Percentiles rank a stretch among this genome's conserved stretches.
Evolutionary conservation across 352 stramenopile species (phyloP).

Genomic region (Phytophthora parvispora): DNA sequence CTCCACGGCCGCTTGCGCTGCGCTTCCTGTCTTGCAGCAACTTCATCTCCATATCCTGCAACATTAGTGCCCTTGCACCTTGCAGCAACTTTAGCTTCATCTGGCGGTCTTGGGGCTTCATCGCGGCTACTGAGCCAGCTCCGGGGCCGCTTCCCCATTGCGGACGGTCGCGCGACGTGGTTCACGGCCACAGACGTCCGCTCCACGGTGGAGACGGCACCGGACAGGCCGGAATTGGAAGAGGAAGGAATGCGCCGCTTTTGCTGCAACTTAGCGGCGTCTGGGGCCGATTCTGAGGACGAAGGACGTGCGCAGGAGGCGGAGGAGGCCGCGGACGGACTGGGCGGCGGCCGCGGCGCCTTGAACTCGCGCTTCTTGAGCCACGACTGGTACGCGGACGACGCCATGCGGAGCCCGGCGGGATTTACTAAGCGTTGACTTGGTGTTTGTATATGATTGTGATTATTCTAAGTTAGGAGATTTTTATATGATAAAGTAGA

Average conservation of each 20-base stretch:
- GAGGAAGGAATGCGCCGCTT: not conserved
- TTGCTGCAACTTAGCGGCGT: not conserved
- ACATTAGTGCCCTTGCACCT: not conserved
- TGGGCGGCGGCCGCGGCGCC: not conserved
- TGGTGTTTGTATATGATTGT: not conserved
- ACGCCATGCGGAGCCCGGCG: constrained; percentile 3
- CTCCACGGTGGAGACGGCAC: constrained; percentile 2
- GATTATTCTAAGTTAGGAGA: not conserved
- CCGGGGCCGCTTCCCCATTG: not conserved
- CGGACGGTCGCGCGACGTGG: constrained; percentile 3
- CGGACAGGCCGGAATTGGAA: not conserved
- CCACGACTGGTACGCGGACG: constrained; percentile 48
- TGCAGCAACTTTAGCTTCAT: constrained; percentile 9
- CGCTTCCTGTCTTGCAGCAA: not conserved
- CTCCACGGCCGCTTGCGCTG: not conserved
- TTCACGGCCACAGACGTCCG: constrained; percentile 10
- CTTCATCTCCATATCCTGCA: not conserved
- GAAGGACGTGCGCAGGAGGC: not conserved
- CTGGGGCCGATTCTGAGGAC: not conserved
- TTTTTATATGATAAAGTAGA: no score
- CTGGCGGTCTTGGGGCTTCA: not conserved
- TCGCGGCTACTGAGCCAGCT: not conserved
- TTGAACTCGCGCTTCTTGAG: constrained; percentile 47
- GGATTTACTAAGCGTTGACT: not conserved
- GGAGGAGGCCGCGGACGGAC: not conserved